Percentiles rank a stretch among this genome's conserved stretches.
phyloP scores from a whole-genome alignment of 2,329 filamentous ascomycete genomes.

The Fusarium nematophilum region DNA sequence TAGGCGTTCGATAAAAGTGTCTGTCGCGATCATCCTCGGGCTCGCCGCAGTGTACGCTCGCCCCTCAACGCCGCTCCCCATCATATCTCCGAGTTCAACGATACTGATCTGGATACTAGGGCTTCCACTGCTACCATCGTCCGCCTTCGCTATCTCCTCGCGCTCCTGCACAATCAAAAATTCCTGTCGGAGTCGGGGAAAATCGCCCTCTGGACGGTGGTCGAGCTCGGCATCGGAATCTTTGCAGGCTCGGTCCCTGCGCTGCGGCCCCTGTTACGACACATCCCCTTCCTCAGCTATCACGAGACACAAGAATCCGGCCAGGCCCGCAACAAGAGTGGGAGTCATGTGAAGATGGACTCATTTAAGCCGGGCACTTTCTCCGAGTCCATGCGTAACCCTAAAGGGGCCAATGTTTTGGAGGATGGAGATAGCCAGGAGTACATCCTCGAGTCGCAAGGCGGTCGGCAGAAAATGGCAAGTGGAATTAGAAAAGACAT shows the following conservation, averaged over 20 bases:
- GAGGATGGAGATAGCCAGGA: conserved; percentile 3
- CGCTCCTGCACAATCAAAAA: conserved; percentile 5
- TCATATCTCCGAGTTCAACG: not conserved
- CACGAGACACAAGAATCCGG: not conserved
- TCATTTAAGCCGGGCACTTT: not conserved
- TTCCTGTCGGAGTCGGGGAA: conserved; percentile 4
- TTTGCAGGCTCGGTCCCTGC: conserved; percentile 12
- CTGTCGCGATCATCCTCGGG: conserved; percentile 4
- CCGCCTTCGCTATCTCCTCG: conserved; percentile 8
- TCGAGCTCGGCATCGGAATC: conserved; percentile 12
- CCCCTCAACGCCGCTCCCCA: not conserved
- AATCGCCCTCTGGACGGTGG: conserved; percentile 16
- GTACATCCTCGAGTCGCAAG: not conserved
- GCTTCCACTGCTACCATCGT: conserved; percentile 7
- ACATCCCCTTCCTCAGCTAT: conserved; percentile 1
- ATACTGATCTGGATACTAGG: not conserved
- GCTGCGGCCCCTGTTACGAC: conserved; percentile 3
- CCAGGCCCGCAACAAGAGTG: not conserved
- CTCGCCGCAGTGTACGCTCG: conserved; percentile 1
- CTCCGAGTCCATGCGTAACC: not conserved
- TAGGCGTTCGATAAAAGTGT: conserved; percentile 3
- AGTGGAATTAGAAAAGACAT: not conserved
- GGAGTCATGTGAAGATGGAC: not conserved
- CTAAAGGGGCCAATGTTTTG: not conserved
- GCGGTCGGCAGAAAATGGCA: not conserved